Conservation (phyloP, 768 basidiomycete species). For the Omphalotus guepiniiformis region DNA sequence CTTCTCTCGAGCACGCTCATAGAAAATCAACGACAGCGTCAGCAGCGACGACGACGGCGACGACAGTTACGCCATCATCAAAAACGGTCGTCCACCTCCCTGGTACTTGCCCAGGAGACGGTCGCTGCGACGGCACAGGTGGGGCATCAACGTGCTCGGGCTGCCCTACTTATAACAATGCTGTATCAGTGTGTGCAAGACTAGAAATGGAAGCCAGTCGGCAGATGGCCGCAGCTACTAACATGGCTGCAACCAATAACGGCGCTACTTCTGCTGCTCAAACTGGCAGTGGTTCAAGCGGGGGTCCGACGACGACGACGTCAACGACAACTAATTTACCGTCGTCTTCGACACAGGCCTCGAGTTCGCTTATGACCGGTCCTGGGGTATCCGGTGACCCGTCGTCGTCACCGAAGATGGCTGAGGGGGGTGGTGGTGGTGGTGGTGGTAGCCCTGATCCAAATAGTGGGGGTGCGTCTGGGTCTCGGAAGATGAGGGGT, state of each 20-base stretch:
- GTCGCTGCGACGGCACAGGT: constrained; percentile 95
- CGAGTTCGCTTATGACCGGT: constrained; percentile 3
- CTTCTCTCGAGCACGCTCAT: too few species aligned
- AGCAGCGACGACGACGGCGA: too few species aligned
- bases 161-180: constrained; percentile 96
- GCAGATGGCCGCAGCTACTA: constrained; percentile 7
- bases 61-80: too few species aligned
- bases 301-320: background rate
- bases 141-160: constrained; percentile 91
- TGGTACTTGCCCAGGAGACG: constrained; percentile 97
- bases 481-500: constrained; percentile 11
- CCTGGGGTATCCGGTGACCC: background rate
- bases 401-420: background rate
- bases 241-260: constrained; percentile 20
- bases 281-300: background rate
- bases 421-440: constrained; percentile 15
- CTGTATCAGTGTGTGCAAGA: constrained; percentile 42
- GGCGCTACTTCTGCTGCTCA: constrained; percentile 17
- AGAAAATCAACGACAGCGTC: too few species aligned
- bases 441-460: constrained; percentile 24
- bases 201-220: constrained; percentile 34
- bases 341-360: background rate
- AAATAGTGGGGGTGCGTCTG: background rate
- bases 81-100: constrained; percentile 14
- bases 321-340: constrained; percentile 3